Percentiles rank a stretch among this genome's conserved stretches.
These are phyloP conservation scores for Pleurotus platypus DNA, from an alignment of 768 basidiomycete species.

Conservation along the genomic window DNA sequence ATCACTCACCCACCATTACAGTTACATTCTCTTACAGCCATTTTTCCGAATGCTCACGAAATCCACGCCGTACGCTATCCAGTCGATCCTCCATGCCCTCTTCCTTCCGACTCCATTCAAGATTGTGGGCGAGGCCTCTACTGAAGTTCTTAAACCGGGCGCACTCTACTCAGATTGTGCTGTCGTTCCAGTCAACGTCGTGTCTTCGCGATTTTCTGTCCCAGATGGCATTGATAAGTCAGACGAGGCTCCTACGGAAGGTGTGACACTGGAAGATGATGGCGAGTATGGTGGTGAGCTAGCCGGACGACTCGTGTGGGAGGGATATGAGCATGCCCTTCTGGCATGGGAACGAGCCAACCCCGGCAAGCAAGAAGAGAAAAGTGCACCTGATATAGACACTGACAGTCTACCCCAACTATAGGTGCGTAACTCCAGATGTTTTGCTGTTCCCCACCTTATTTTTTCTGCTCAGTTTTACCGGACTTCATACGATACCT, in stretches of 20 bases:
- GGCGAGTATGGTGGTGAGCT: conserved; percentile 70
- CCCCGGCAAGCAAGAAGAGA: conserved; percentile 18
- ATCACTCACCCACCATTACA: not conserved
- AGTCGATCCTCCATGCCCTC: conserved; percentile 76
- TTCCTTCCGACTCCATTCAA: conserved; percentile 83
- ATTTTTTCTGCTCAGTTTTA: too few species aligned
- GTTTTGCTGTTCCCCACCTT: too few species aligned
- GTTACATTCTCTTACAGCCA: conserved; percentile 68
- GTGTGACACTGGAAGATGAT: conserved; percentile 49
- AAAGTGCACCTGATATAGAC: conserved; percentile 6
- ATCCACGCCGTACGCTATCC: conserved; percentile 57
- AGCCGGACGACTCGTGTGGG: conserved; percentile 71
- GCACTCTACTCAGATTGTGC: conserved; percentile 77
- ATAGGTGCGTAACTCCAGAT: not conserved
- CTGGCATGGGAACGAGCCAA: conserved; percentile 61
- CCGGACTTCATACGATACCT: too few species aligned
- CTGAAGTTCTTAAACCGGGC: conserved; percentile 69
- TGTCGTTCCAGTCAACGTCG: conserved; percentile 47
- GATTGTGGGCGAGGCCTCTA: conserved; percentile 21
- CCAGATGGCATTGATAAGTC: conserved; percentile 17
- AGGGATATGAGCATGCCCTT: conserved; percentile 63
- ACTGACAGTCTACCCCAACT: not conserved
- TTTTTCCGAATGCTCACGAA: conserved; percentile 69
- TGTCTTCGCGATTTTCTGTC: conserved; percentile 13
- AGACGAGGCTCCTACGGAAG: conserved; percentile 19